These are phyloP conservation scores for Davidsoniella australis DNA, from an alignment of 2,329 filamentous ascomycete species.

Conservation along the genomic window DNA sequence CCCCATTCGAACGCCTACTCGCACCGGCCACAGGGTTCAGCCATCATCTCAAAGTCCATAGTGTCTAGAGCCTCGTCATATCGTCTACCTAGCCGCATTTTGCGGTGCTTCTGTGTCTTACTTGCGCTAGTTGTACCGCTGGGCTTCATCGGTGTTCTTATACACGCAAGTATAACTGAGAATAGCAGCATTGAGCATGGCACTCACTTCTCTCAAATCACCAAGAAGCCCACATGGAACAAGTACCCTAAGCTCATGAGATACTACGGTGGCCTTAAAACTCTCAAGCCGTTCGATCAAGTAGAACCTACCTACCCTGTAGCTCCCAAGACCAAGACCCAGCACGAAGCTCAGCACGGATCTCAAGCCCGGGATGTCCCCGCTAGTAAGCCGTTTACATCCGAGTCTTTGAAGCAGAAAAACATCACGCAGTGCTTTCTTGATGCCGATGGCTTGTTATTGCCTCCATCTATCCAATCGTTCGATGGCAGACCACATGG, in stretches of 20 bases:
- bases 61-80: constrained; percentile 32
- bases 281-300: constrained; percentile 44
- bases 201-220: constrained; percentile 18
- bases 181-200: constrained; percentile 44
- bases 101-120: constrained; percentile 60
- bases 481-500: constrained; percentile 66
- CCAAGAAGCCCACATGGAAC: constrained; percentile 53
- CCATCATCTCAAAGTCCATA: constrained; percentile 14
- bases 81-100: constrained; percentile 53
- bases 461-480: constrained; percentile 53
- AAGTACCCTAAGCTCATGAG: constrained; percentile 68
- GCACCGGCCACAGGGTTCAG: too few relatives aligned
- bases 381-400: constrained; percentile 21
- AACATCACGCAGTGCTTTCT: constrained; percentile 65
- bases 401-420: constrained; percentile 36
- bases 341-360: constrained; percentile 1
- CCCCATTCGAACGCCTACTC: neutral
- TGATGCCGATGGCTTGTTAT: constrained; percentile 46
- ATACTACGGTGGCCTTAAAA: constrained; percentile 78
- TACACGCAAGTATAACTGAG: constrained; percentile 55
- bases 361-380: neutral
- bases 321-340: constrained; percentile 36
- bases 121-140: constrained; percentile 48
- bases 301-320: constrained; percentile 72
- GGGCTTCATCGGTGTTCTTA: constrained; percentile 59